Base-by-base conservation (phyloP, 208 protist genomes). In the Leishmania mexicana region DNA sequence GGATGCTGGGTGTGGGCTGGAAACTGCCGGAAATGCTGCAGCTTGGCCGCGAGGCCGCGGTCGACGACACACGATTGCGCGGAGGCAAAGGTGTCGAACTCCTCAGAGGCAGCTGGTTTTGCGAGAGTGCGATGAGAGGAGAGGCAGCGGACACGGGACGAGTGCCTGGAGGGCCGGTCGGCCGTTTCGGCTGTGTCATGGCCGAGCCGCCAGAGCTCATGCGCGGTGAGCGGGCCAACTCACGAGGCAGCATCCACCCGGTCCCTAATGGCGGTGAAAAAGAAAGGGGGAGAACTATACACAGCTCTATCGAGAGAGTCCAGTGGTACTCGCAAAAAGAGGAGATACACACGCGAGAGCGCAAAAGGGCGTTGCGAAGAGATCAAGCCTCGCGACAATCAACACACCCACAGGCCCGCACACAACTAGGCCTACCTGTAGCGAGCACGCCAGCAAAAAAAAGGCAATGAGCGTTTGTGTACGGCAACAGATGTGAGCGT, bases 181-280 rank as follows among this genome's bases (percentile, higher is more conserved):
- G 72, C 40, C 28, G 72, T 19, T 38, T 58, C 11, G 82, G 72
- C 42, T 79, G 73, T 5, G 78, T 40, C 31, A 38, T 38, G 4
- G 73, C 38, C 54, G 71, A 64, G 42, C 58, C n/a, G 7, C 45
- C 75, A 13, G 79, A 82, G 74, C 78, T 77, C n/a, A 80, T 72
- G 47, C 81, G 83, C n/a, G 77, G 80, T 19, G 85, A 74, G 3
- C 85, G 64, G 17, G 79, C 72, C 7, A 90, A 73, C 21, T 91
- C 87, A 24, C 85, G 85, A 45, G 90, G 85, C 1, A 88, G 78
- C 83, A 88, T 89, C 42, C 1, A 11, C 7, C 47, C 47, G 11
- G 35, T 49, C 21, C 15, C 40, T 51, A 76, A 8, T 53, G 31
- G 4, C 28, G 73, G 71, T 28, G 31, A 31, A 7, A 42, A 42